Evolutionary conservation across 805 yeast species (phyloP), one percentile per base, ranked within the genome.

Genomic region (Candida quercuum): DNA sequence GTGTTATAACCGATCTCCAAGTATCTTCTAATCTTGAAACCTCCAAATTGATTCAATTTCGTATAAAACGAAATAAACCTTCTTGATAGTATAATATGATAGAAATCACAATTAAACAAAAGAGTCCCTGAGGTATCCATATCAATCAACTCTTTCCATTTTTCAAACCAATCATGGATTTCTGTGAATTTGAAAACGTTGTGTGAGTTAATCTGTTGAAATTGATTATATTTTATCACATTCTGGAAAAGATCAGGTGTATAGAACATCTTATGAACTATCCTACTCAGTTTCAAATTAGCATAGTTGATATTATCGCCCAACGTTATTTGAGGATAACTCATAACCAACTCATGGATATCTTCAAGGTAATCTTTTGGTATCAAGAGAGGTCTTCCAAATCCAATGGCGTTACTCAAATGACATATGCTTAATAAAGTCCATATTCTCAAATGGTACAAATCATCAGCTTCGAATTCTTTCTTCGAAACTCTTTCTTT

Each of bases 241-340:
- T 48, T 38, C 26, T 45, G 27, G 15, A 53, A 40, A 13, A 54
- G 34, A 20, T 52, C 52, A 25, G 39, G 46, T 14, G 43, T 39
- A 33, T 55, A 46, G 26, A 57, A 47, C 47, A 59, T 38, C 16
- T 40, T 40, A 32, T 57, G 45, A 3, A 52, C 52, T 3, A 40
- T 37, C 13, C 42, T 48, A 26, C 62, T 65, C 16, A 75, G 47
- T 33, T 71, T 70, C 1, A 75, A 59, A 40, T 72, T 74, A 10
- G 76, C 68, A 9, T 72, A 66, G 39, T 74, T 74, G 20, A 75
- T 72, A 15, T 71, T 71, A 55, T 76, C 82, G 12, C 77, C 79
- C 41, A 70, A 54, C 11, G 69, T 72, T 2, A 74, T 67, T 37
- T 62, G 66, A 2, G 81, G 80, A 42, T 61, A 74, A 32, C 65